Evolutionary conservation across 805 yeast species (phyloP).

Genomic region (Jamesozyma piceae): DNA sequence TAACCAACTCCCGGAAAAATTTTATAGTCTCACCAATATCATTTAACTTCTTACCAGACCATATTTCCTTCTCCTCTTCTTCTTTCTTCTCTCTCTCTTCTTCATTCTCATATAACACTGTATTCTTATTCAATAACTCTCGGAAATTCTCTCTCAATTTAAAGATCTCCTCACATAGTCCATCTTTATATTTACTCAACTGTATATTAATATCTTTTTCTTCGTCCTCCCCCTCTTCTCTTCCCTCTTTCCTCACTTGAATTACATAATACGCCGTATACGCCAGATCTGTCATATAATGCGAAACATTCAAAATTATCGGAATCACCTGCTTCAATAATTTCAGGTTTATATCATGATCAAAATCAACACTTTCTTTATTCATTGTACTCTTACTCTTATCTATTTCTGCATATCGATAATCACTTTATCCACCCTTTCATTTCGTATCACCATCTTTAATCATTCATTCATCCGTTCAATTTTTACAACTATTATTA

Average conservation of each 20-base stretch:
- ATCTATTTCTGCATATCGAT: too few species aligned
- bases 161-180: conserved; percentile 1
- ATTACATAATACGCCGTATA: conserved; percentile 14
- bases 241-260: neutral
- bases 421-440: too few species aligned
- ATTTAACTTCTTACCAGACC: neutral
- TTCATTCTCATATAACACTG: neutral
- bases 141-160: conserved; percentile 4
- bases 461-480: too few species aligned
- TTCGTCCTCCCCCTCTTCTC: neutral
- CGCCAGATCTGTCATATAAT: conserved; percentile 20
- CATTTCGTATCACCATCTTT: too few species aligned
- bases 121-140: neutral
- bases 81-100: neutral
- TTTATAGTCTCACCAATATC: neutral
- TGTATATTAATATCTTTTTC: neutral
- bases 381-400: too few species aligned
- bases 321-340: conserved; percentile 14
- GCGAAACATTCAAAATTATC: conserved; percentile 15
- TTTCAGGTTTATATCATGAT: conserved; percentile 7
- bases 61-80: neutral
- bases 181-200: neutral
- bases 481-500: too few species aligned
- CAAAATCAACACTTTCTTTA: neutral
- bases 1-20: neutral